Evolutionary conservation across 2,329 filamentous ascomycete genomes (phyloP), one percentile per base, ranked within the genome.

Genomic region (Colletotrichum cereale): DNA sequence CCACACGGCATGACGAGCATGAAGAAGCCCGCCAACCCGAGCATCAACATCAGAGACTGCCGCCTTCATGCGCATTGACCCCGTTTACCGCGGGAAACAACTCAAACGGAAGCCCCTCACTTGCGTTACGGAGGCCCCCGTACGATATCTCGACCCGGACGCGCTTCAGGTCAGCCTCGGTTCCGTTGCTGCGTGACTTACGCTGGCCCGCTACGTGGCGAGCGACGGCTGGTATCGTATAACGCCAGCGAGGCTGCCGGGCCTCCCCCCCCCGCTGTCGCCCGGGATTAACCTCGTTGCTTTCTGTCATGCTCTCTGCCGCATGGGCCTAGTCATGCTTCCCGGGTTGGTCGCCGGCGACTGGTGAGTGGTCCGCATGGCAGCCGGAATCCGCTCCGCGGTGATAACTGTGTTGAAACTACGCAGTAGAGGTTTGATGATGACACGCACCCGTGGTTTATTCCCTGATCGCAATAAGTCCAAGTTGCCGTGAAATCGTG

Each of bases 281-380:
- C 0, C 69, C 50, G 47, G 67, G 68, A 29, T 68, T 24, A 63
- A 58, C 69, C 69, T 34, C 69, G 69, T 68, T 40, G 67, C n/a
- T n/a, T n/a, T 21, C 47, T 29, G 2, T 50, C 47, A 68, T 68
- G 65, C 69, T 16, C 69, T 16, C 42, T 47, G 21, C 42, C 4
- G 16, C 44, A 34, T 36, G 12, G 44, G 7, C 47, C 47, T 38
- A 42, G 24, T 48, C 67, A 21, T 34, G 16, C 16, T 16, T 36
- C 34, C 36, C 31, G 44, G 44, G n/a, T 18, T 38, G 16, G 47
- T 55, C 62, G 53, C 38, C 16, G 42, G 42, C 58, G 31, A 34
- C 31, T 11, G 14, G 31, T 7, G 29, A 7, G 16, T n/a, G 44
- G 48, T 40, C 8, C 8, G 44, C 44, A 48, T 26, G 14, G 44